Conservation (phyloP, 129 eudicot species). For the Flaveria sonorensis region DNA sequence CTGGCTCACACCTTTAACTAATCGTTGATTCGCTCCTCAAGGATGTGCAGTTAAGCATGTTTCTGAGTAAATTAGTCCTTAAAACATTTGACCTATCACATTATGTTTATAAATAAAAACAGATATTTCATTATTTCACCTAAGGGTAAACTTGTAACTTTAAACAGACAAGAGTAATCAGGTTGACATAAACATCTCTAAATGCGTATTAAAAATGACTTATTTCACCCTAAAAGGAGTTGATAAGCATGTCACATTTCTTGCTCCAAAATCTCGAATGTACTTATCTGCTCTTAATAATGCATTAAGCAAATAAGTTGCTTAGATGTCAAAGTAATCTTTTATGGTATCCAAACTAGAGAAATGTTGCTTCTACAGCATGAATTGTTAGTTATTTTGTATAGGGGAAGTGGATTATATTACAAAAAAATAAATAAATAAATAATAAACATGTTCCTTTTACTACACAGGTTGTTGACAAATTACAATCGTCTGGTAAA, state of each 20-base stretch:
- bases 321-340: not conserved
- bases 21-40: not conserved
- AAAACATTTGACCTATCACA: not conserved
- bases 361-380: not conserved
- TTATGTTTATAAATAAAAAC: not conserved
- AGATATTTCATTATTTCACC: not conserved
- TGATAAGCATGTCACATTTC: not conserved
- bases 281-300: not conserved
- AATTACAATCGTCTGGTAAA: conserved; percentile 83
- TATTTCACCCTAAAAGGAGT: not conserved
- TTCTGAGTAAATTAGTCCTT: not conserved
- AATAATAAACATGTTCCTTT: not conserved
- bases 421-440: no score
- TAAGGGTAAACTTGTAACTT: not conserved
- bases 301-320: not conserved
- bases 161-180: not conserved
- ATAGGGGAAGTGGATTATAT: not conserved
- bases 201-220: not conserved
- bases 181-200: not conserved
- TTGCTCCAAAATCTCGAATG: not conserved
- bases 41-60: not conserved
- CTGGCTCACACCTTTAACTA: not conserved
- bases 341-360: not conserved
- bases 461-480: conserved; percentile 67
- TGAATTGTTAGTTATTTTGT: not conserved